These are phyloP conservation scores for Rhodotorula sp. DNA, from an alignment of 1,284 basidiomycete genomes.

Conservation along the genomic window DNA sequence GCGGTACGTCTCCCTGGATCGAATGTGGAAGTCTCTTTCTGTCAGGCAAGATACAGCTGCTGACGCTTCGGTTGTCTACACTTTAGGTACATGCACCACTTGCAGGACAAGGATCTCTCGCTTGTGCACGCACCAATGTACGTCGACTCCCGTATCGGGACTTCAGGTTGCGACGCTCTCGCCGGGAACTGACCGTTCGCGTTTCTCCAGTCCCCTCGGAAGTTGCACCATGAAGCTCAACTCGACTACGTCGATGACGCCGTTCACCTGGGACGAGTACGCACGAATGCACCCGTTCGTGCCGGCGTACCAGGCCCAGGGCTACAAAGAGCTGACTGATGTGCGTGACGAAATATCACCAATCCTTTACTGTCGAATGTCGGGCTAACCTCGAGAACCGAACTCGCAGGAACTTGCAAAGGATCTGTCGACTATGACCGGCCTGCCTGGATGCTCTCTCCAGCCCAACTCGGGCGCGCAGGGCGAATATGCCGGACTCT, in stretches of 20 bases:
- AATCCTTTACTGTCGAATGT: background rate
- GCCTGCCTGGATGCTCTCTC: conserved; percentile 88
- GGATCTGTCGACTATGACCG: conserved; percentile 90
- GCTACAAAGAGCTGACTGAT: conserved; percentile 79
- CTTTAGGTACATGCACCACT: conserved; percentile 65
- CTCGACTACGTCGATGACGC: conserved; percentile 94
- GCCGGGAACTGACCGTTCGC: background rate
- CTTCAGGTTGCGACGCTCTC: too few species aligned
- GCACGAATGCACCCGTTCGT: conserved; percentile 87
- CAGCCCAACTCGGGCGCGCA: conserved; percentile 97
- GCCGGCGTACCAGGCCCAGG: conserved; percentile 82
- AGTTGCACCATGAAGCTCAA: conserved; percentile 71
- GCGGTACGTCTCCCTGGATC: conserved; percentile 50
- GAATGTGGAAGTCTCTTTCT: background rate
- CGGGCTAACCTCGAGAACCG: background rate
- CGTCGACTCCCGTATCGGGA: background rate
- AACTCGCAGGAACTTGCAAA: conserved; percentile 71
- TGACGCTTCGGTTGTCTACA: background rate
- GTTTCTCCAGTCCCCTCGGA: conserved; percentile 64
- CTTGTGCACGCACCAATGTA: conserved; percentile 91
- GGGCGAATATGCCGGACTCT: conserved; percentile 92
- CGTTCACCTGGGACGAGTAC: conserved; percentile 91
- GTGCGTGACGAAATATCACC: conserved; percentile 49
- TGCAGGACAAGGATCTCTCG: conserved; percentile 91
- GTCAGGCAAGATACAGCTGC: background rate